Evolutionary conservation across 805 yeast species (phyloP).

Genomic region (Pichia nanzhaoensis): DNA sequence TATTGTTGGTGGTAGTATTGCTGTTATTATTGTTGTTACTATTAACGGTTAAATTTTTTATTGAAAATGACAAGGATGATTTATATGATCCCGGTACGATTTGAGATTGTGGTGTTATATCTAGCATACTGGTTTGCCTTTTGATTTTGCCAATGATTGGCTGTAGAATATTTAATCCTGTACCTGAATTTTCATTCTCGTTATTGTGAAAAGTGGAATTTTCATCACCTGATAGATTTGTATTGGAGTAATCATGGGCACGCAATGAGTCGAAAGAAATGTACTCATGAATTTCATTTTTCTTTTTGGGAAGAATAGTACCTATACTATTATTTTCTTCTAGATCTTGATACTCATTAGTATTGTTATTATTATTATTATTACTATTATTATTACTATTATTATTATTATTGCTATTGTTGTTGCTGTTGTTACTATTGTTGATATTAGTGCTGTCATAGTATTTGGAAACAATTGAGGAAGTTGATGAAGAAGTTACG

Average conservation of each 20-base stretch:
- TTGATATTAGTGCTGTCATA: not conserved
- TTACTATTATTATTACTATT: too few species aligned
- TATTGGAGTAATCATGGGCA: not conserved
- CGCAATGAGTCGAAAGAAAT: slow-evolving; percentile 36
- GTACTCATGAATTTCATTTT: slow-evolving; percentile 25
- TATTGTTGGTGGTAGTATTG: not conserved
- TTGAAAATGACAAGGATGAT: slow-evolving; percentile 6
- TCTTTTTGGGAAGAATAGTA: slow-evolving; percentile 2
- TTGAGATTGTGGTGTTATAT: not conserved
- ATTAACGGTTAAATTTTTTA: slow-evolving; percentile 3
- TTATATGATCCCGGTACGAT: slow-evolving; percentile 8
- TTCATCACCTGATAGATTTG: slow-evolving; percentile 1
- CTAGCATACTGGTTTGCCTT: slow-evolving; percentile 12
- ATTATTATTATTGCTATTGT: too few species aligned
- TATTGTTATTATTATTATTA: too few species aligned
- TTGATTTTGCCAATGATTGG: slow-evolving; percentile 18
- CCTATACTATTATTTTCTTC: slow-evolving; percentile 4
- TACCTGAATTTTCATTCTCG: not conserved
- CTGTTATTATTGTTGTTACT: not conserved
- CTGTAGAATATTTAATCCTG: slow-evolving; percentile 17
- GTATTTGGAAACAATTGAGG: not conserved
- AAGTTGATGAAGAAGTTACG: not conserved
- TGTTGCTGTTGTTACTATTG: too few species aligned
- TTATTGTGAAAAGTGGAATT: slow-evolving; percentile 1
- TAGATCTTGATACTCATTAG: too few species aligned